A percentile compares a stretch with the other conserved stretches of the same genome.
Conservation (phyloP, 495 filamentous ascomycete genomes). For the Hamigera avellanea region DNA sequence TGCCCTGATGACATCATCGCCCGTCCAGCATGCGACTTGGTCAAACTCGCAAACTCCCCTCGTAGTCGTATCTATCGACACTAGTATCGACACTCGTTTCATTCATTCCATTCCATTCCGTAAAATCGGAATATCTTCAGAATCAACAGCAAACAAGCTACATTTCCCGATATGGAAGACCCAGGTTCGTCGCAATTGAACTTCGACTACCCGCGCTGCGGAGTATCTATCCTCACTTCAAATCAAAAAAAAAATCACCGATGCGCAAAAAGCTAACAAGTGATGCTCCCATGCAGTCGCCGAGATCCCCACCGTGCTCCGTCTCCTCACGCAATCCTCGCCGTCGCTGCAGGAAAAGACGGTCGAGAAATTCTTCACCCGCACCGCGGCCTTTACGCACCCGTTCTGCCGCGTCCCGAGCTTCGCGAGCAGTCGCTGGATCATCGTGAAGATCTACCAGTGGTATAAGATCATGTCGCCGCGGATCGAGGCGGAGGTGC, state of each 20-base stretch:
- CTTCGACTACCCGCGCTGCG: too few species aligned
- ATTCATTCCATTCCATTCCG: too few species aligned
- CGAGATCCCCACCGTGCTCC: slow-evolving; percentile 54
- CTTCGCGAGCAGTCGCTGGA: slow-evolving; percentile 41
- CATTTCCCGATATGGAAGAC: slow-evolving; percentile 21
- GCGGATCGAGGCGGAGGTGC: slow-evolving; percentile 53
- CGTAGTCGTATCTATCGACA: too few species aligned
- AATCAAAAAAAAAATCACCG: too few species aligned
- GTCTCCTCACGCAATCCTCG: slow-evolving; percentile 49
- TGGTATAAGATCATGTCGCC: slow-evolving; percentile 84
- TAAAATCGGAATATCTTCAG: background rate
- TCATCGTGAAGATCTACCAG: slow-evolving; percentile 59
- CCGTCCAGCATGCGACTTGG: too few species aligned
- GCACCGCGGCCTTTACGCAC: slow-evolving; percentile 60
- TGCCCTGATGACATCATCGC: too few species aligned
- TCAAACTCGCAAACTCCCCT: too few species aligned
- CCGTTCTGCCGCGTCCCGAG: slow-evolving; percentile 67
- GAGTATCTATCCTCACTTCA: too few species aligned
- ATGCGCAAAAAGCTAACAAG: too few species aligned
- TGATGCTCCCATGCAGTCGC: slow-evolving; percentile 12
- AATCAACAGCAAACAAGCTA: background rate
- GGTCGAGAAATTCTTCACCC: slow-evolving; percentile 59
- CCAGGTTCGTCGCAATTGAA: slow-evolving; percentile 19
- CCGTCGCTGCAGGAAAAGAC: slow-evolving; percentile 50
- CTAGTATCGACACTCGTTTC: too few species aligned